Percentiles rank a stretch among this genome's conserved stretches.
Evolutionary conservation across 2,329 filamentous ascomycete species (phyloP).

Genomic region (Neonectria faginata): DNA sequence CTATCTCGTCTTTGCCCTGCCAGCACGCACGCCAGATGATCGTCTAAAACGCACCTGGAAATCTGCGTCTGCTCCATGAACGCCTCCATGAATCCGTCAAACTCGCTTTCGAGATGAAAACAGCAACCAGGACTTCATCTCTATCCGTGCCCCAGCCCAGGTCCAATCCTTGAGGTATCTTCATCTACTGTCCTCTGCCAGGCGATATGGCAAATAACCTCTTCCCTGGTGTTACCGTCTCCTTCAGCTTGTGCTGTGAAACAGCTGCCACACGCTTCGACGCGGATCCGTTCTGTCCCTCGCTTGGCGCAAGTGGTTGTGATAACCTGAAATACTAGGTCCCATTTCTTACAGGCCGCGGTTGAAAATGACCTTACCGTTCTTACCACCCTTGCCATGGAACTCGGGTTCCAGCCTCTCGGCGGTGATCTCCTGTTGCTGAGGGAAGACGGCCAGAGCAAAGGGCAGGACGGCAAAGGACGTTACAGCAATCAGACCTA

Average conservation of each 20-base stretch:
- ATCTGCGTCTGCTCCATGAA: slow-evolving; percentile 13
- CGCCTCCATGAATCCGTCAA: slow-evolving; percentile 25
- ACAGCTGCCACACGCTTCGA: not conserved
- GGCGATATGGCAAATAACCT: not conserved
- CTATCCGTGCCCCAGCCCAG: slow-evolving; percentile 5
- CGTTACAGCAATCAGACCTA: slow-evolving; percentile 87
- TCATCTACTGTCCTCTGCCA: not conserved
- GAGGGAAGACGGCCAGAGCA: slow-evolving; percentile 91
- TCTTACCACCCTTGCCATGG: slow-evolving; percentile 80
- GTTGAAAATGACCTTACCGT: slow-evolving; percentile 94
- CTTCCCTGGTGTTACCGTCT: not conserved
- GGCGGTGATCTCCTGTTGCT: slow-evolving; percentile 84
- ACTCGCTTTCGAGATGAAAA: slow-evolving; percentile 23
- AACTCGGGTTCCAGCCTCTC: slow-evolving; percentile 87
- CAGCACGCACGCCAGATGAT: slow-evolving; percentile 2
- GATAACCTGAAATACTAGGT: slow-evolving; percentile 2
- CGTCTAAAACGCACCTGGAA: slow-evolving; percentile 13
- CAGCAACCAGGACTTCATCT: slow-evolving; percentile 7
- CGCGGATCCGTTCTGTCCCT: not conserved
- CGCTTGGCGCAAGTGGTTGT: not conserved
- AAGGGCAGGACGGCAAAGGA: slow-evolving; percentile 90
- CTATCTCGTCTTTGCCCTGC: not conserved
- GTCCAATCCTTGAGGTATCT: slow-evolving; percentile 5
- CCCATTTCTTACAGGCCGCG: slow-evolving; percentile 78
- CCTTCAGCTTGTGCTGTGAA: not conserved